Conservation (phyloP, 2,329 filamentous ascomycete species). For the Clarireedia homoeocarpa region DNA sequence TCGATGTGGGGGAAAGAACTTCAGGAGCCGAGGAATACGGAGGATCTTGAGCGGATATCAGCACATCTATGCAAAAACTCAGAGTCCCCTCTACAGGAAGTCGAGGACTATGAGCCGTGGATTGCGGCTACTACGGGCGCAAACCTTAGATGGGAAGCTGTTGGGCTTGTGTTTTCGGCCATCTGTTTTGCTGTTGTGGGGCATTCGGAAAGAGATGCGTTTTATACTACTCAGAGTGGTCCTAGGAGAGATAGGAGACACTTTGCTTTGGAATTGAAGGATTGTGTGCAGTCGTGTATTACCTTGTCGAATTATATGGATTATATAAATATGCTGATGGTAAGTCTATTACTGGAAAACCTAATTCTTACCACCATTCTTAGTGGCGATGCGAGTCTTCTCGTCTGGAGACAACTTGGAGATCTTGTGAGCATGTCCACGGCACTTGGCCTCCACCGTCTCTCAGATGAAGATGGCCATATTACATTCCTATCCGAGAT, state of each 20-base stretch:
- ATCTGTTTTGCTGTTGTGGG: constrained; percentile 18
- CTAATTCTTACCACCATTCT: constrained; percentile 32
- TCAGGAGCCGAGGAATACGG: constrained; percentile 16
- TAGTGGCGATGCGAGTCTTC: constrained; percentile 34
- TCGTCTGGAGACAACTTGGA: constrained; percentile 33
- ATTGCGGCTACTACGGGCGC: constrained; percentile 20
- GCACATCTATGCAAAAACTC: constrained; percentile 25
- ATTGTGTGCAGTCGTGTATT: constrained; percentile 31
- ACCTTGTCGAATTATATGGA: constrained; percentile 30
- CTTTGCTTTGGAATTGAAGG: constrained; percentile 26
- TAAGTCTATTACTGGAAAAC: constrained; percentile 32
- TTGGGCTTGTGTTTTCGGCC: constrained; percentile 23
- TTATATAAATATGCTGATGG: constrained; percentile 33
- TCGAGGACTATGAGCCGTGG: constrained; percentile 25
- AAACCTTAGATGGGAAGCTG: constrained; percentile 28
- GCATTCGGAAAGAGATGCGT: constrained; percentile 16
- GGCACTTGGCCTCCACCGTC: constrained; percentile 25
- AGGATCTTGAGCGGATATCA: constrained; percentile 22
- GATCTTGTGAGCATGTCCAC: constrained; percentile 31
- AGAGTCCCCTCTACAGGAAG: constrained; percentile 22
- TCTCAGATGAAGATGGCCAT: constrained; percentile 13
- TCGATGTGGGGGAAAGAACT: constrained; percentile 18
- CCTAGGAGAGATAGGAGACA: constrained; percentile 19
- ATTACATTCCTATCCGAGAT: constrained; percentile 31
- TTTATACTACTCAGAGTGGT: constrained; percentile 24